Evolutionary conservation across 257 asterid genomes (phyloP), one percentile per base, ranked within the genome.

Genomic region (Rubia yunnanensis): DNA sequence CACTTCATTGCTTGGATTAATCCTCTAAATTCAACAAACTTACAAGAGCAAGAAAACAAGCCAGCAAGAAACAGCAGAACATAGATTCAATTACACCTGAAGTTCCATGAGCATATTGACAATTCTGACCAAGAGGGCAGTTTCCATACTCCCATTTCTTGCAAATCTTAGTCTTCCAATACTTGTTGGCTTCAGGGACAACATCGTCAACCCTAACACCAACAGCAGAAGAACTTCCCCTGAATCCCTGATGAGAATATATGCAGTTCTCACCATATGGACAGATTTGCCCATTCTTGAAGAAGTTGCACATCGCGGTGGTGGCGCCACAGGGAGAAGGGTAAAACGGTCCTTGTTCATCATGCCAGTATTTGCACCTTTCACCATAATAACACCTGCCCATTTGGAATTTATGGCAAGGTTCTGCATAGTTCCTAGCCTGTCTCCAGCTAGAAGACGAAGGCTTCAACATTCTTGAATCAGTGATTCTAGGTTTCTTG

Each of bases 101-200:
- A 30, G 22, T 55, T 7, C 91, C 91, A 82, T 84, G 95, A 68
- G 89, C 87, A 58, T 59, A 86, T 15, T n/a, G 38, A 62, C 88
- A 86, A 4, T 10, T 70, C 28, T 22, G 41, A 67, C 88, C 91
- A 63, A 56, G 64, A 14, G 20, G 23, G 66, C 91, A 82, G 71
- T 52, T 53, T 14, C 83, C 84, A 31, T 14, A 38, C 27, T 22
- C 74, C 72, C 85, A 84, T 64, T 26, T 59, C 8, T 1, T 0
- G 67, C 91, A 84, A 38, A 76, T 76, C 82, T 32, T 81, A 10
- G 76, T 78, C 78, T 79, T 84, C 71, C 62, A 23, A 22, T 10
- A 49, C 7, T 5, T 52, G 10, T 5, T 27, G 69, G 60, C 22
- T 28, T 48, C 48, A 44, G 60, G 67, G 65, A 46, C 27, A 2